Evolutionary conservation across 257 asterid species (phyloP), one percentile per base, ranked within the genome.

Genomic region (Gynochthodes officinalis): DNA sequence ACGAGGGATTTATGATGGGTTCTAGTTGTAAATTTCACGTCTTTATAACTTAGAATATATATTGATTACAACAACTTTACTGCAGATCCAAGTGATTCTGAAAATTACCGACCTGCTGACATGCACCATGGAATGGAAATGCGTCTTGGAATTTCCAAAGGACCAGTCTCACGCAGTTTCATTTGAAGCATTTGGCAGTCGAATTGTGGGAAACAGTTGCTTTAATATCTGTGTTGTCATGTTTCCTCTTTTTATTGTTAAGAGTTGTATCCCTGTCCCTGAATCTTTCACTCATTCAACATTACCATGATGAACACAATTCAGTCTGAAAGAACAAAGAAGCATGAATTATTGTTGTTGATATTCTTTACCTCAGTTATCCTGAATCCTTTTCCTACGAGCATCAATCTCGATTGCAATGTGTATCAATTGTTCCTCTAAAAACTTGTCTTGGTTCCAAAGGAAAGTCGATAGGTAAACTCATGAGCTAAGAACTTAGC

Each of bases 51-150:
- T 40, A 19, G 3, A 11, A 11, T 58, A 63, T 16, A 28, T 69
- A 79, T 72, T 55, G n/a, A 80, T 62, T 32, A 53, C 74, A 66
- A 64, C 59, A 57, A 40, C 55, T 4, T 55, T 28, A 23, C 75
- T 84, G 80, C 93, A 94, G 99, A 94, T 84, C 99, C 97, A 14
- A 87, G 85, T 82, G 99, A 91, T 23, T 91, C 97, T 0, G 99
- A 94, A 74, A 82, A 82, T 23, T 74, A 73, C 64, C 85, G 89
- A 8, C 95, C 97, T 9, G 84, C 82, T 63, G 95, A 91, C 82
- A 76, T 91, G 88, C 97, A 94, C 82, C 96, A 94, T 46, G 97
- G 88, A 66, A 87, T 94, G 97, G 99, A 94, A 87, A 97, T 91
- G 72, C 95, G 91, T 46, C 92, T 89, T 28, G 92, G 96, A 71